Base-by-base conservation (phyloP, 805 yeast species). In the Myxozyma lipomycoides region DNA sequence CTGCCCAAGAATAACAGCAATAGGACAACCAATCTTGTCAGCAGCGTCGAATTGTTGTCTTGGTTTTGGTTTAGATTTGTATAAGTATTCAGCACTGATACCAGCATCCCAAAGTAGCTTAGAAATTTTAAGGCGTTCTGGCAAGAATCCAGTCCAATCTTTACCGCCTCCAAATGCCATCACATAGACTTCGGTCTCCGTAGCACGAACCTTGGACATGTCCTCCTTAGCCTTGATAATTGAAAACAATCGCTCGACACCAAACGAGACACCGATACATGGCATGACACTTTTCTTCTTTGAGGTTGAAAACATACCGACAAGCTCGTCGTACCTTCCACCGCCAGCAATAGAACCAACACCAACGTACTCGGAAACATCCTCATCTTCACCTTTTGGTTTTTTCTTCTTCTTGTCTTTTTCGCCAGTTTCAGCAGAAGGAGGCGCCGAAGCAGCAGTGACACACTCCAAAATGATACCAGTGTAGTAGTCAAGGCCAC, bases 161-260 rank as follows among this genome's bases (percentile, higher is more conserved):
- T 86, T 86, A 63, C 98, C 98, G 64, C 97, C 98, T 60, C 98
- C 98, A 65, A 93, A 90, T 1, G 98, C 98, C 96, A 93, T 90
- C 44, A 93, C 84, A 65, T 76, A 93, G 12, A 87, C 98, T 68
- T 93, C 95, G 18, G 98, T 95, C 35, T 91, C 82, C 25, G 90
- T 78, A 32, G 97, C 81, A 62, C 93, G 81, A 49, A 90, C 75
- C 51, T 77, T 74, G 28, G 82, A 82, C 60, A 78, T 76, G 26
- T 79, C 78, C 39, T 78, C 76, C 67, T 95, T 79, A 45, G 86
- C 83, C 68, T 86, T 89, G 62, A 93, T 81, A 53, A 93, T 72
- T 6, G 98, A 88, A 68, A 93, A 93, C 57, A 93, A 71, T 69
- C 98, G 82, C 73, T 93, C 98, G 48, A 93, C 91, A 64, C 98